phyloP scores from a whole-genome alignment of 2,329 filamentous ascomycete species.

The Fusarium annulatum region DNA sequence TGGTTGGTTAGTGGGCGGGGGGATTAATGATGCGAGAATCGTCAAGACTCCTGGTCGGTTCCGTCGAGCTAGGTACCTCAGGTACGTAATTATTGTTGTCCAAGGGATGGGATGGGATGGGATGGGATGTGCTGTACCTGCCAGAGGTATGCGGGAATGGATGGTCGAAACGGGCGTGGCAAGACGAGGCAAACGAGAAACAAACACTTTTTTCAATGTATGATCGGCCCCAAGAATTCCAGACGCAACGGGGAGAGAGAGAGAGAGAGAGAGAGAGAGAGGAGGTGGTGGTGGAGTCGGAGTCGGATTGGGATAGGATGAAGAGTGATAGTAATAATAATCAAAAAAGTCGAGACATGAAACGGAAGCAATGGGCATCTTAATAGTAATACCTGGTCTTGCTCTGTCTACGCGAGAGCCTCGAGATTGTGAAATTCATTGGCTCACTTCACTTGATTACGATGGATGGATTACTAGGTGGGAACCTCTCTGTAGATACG shows the following conservation, averaged over 20 bases:
- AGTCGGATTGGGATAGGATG: constrained; percentile 21
- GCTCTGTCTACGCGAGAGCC: constrained; percentile 14
- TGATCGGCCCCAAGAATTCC: constrained; percentile 34
- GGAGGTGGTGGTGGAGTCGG: constrained; percentile 2
- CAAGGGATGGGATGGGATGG: constrained; percentile 14
- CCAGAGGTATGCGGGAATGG: constrained; percentile 40
- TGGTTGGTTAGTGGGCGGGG: neutral
- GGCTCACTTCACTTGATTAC: constrained; percentile 9
- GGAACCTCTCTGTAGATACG: neutral
- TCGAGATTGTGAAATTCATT: constrained; percentile 19
- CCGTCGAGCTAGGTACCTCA: neutral
- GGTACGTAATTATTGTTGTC: constrained; percentile 28
- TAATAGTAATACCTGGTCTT: constrained; percentile 13
- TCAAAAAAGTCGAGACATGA: constrained; percentile 15
- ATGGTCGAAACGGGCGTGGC: constrained; percentile 25
- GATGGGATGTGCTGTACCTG: constrained; percentile 28
- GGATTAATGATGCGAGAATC: constrained; percentile 23
- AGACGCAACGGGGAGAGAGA: constrained; percentile 4
- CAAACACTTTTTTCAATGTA: constrained; percentile 1
- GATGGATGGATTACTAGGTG: neutral
- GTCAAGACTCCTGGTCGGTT: constrained; percentile 25
- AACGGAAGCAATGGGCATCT: constrained; percentile 28
- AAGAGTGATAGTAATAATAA: constrained; percentile 11
- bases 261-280: neutral
- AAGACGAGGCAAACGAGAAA: constrained; percentile 25